These are phyloP conservation scores for Amylocarpus encephaloides DNA, from an alignment of 2,329 filamentous ascomycete species.

Conservation along the genomic window DNA sequence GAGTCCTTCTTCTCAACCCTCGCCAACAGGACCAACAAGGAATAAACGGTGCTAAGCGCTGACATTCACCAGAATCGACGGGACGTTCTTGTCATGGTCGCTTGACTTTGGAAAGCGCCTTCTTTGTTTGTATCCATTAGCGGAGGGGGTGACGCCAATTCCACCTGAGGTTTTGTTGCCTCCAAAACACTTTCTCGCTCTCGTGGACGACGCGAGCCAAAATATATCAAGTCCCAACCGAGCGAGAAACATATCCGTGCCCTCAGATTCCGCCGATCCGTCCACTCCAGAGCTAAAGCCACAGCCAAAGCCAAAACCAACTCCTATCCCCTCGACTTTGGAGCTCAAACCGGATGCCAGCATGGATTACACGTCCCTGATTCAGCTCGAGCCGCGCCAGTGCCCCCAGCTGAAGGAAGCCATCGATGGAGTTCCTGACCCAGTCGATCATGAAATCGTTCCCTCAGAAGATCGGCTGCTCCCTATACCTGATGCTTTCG, in stretches of 20 bases:
- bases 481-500: slow-evolving; percentile 10
- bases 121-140: slow-evolving; percentile 61
- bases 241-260: not conserved
- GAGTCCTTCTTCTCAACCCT: not conserved
- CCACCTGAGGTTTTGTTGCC: slow-evolving; percentile 67
- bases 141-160: slow-evolving; percentile 61
- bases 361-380: not conserved
- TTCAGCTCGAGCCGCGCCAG: not conserved
- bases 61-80: slow-evolving; percentile 60
- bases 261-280: not conserved
- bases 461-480: slow-evolving; percentile 7
- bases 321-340: not conserved
- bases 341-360: not conserved
- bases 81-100: slow-evolving; percentile 73
- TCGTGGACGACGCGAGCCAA: not conserved
- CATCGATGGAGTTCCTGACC: slow-evolving; percentile 3
- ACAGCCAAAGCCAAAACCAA: no score
- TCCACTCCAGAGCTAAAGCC: not conserved
- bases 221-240: not conserved
- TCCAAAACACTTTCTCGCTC: slow-evolving; percentile 54
- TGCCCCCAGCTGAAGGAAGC: slow-evolving; percentile 1
- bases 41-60: slow-evolving; percentile 4
- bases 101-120: slow-evolving; percentile 60
- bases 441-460: not conserved
- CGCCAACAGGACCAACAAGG: not conserved